Evolutionary conservation across 2,329 filamentous ascomycete species (phyloP).

Genomic region (Colletotrichum brevisporum): DNA sequence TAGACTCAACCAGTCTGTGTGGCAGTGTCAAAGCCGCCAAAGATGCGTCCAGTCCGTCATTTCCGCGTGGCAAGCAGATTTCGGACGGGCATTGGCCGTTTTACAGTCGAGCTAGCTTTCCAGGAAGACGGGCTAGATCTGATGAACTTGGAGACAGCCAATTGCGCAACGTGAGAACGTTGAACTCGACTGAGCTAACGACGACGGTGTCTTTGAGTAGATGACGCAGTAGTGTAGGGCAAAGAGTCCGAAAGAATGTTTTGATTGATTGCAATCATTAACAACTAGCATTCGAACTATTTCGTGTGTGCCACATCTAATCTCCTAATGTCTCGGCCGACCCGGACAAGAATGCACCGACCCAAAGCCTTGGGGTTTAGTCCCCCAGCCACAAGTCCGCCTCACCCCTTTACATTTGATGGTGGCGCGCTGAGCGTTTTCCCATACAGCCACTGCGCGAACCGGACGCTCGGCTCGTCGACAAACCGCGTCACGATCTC

Average conservation of each 20-base stretch:
- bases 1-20: too few relatives aligned
- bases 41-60: background rate
- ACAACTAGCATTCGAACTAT: background rate
- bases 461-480: slow-evolving; percentile 72
- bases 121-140: background rate
- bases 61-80: slow-evolving; percentile 14
- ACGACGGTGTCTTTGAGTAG: background rate
- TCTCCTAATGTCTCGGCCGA: background rate
- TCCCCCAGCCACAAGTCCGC: background rate
- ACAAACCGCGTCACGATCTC: slow-evolving; percentile 69
- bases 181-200: background rate
- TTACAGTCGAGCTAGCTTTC: background rate
- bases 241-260: background rate
- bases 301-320: background rate
- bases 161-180: background rate
- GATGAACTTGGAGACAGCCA: background rate
- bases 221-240: background rate
- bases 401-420: background rate
- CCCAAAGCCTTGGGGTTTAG: background rate
- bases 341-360: background rate
- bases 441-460: slow-evolving; percentile 70
- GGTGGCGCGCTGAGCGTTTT: slow-evolving; percentile 51
- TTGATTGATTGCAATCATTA: background rate
- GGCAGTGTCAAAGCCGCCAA: too few relatives aligned
- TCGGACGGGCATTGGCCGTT: background rate